Base-by-base conservation (phyloP, 2,329 filamentous ascomycete genomes). In the Pseudocercospora ulei region DNA sequence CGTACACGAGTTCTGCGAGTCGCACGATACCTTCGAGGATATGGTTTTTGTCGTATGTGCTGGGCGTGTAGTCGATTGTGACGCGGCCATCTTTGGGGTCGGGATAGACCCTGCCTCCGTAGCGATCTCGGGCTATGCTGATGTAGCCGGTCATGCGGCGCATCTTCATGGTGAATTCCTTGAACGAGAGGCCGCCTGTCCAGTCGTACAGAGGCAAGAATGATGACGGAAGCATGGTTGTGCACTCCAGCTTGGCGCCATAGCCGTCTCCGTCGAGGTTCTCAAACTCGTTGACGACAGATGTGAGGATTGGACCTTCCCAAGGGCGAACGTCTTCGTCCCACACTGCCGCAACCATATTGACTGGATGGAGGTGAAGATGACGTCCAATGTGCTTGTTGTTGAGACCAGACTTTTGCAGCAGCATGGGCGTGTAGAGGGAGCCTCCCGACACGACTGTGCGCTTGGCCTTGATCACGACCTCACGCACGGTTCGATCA, bases 311-410 rank as follows among this genome's bases (percentile, higher is more conserved):
- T 1, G 77, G 72, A 9, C 85, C 80, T 70, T 77, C 68, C 70
- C 70, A 68, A 1, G 60, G 63, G n/a, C 69, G 71, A 12, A 78
- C 70, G 22, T 82, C 77, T 43, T 85, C 70, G 19, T 80, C 68
- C 59, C 80, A 86, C n/a, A 78, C 67, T 2, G 72, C 81, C 20
- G 61, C 66, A 7, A 70, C 48, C 35, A 72, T 47, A 3, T 56
- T 55, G 54, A 77, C 78, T 1, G 86, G 88, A 55, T 96, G 88
- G 1, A 94, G 61, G 53, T 90, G 70, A 3, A 95, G 72, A 53
- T 95, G 83, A 5, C 71, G 73, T 16, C 88, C 88, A 46, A 95
- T 80, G 40, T 94, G 78, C 3, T 70, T 70, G 57, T 93, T 94
- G 66, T 73, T 78, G 34, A 95, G 61, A 1, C 85, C 85, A 44